A percentile compares a stretch with the other conserved stretches of the same genome.
Conservation (phyloP, 768 basidiomycete species). For the Amanita brunnescens region DNA sequence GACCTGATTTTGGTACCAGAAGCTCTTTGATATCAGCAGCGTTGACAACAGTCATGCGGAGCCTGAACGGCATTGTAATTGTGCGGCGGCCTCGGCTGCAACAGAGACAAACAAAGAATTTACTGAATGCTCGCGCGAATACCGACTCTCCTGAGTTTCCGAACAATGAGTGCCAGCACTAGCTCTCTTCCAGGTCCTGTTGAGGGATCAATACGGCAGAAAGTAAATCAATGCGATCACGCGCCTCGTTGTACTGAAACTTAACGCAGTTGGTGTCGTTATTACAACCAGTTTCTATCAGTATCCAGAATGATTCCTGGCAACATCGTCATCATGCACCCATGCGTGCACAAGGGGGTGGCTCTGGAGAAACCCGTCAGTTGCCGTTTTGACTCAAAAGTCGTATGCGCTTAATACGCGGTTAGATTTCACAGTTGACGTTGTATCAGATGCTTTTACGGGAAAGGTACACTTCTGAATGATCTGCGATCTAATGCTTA, state of each 20-base stretch:
- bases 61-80: not conserved
- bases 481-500: slow-evolving; percentile 7
- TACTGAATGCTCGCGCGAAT: not conserved
- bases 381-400: slow-evolving; percentile 13
- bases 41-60: not conserved
- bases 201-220: slow-evolving; percentile 51
- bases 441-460: slow-evolving; percentile 64
- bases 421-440: slow-evolving; percentile 67
- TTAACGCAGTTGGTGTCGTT: slow-evolving; percentile 46
- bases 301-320: slow-evolving; percentile 75
- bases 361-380: slow-evolving; percentile 77
- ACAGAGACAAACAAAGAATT: not conserved
- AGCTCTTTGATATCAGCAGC: not conserved
- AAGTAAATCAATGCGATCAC: slow-evolving; percentile 29
- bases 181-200: slow-evolving; percentile 34
- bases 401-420: slow-evolving; percentile 6
- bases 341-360: slow-evolving; percentile 63
- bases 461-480: slow-evolving; percentile 48
- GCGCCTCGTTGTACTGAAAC: slow-evolving; percentile 11
- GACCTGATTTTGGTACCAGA: not conserved
- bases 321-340: slow-evolving; percentile 79
- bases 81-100: not conserved
- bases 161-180: slow-evolving; percentile 3
- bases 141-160: not conserved
- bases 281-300: slow-evolving; percentile 54